These are phyloP conservation scores for Brasenia schreberi DNA, from an alignment of 164 flowering plant species.

Conservation along the genomic window DNA sequence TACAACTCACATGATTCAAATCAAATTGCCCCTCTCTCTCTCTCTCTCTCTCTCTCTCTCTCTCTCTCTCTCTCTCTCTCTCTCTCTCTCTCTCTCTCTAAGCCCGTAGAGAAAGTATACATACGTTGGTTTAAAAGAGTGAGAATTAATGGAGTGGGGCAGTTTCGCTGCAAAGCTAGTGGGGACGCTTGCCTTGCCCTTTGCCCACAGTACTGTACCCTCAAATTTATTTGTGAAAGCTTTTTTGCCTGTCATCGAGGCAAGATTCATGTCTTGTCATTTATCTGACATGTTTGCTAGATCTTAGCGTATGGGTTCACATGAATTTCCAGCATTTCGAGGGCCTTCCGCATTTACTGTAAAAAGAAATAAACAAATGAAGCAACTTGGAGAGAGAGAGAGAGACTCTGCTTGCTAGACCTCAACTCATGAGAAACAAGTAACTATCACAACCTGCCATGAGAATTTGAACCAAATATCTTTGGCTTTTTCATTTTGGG, in stretches of 20 bases:
- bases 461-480: no score
- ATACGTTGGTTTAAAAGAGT: no score
- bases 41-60: conserved; percentile 2
- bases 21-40: neutral
- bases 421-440: neutral
- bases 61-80: neutral
- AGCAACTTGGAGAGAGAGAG: neutral
- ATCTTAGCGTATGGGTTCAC: neutral
- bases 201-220: no score
- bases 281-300: neutral
- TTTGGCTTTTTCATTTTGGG: no score
- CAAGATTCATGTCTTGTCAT: neutral
- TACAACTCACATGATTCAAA: conserved; percentile 1
- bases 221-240: neutral
- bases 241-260: neutral
- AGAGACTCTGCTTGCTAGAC: neutral
- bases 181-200: no score
- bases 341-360: neutral
- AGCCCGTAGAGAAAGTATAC: no score
- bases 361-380: no score
- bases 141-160: no score
- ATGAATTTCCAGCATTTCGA: neutral
- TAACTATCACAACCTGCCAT: no score
- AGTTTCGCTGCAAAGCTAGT: no score
- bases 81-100: neutral